phyloP scores from a whole-genome alignment of 768 basidiomycete species.

The Podaxis pistillaris region DNA sequence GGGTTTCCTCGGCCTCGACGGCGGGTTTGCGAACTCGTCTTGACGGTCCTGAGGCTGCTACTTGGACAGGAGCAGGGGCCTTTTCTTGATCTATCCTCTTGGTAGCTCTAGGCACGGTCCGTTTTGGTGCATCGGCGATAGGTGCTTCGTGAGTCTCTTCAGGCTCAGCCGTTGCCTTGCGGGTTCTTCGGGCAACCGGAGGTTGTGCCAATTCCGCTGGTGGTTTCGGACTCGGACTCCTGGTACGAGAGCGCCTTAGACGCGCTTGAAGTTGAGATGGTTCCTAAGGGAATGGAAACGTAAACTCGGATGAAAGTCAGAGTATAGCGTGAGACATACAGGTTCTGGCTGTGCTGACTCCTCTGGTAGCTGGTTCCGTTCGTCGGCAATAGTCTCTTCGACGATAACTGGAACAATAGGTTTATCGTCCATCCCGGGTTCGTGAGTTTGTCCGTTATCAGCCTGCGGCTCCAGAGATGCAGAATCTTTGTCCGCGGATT shows the following conservation, averaged over 20 bases:
- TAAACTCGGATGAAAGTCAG: background rate
- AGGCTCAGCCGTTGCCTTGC: background rate
- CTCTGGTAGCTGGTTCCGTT: background rate
- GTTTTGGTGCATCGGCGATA: background rate
- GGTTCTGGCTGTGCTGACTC: background rate
- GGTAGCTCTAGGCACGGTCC: background rate
- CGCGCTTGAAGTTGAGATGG: background rate
- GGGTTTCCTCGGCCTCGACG: constrained; percentile 23
- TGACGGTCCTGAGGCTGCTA: constrained; percentile 8
- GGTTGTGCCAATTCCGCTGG: background rate
- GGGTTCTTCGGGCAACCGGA: background rate
- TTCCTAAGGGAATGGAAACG: background rate
- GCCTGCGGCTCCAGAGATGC: background rate
- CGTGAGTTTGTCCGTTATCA: background rate
- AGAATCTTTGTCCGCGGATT: background rate
- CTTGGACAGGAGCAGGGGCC: constrained; percentile 1
- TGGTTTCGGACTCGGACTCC: constrained; percentile 2
- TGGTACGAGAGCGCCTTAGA: constrained; percentile 1
- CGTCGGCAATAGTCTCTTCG: constrained; percentile 7
- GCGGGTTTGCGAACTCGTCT: constrained; percentile 27
- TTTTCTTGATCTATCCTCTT: background rate
- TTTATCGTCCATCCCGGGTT: background rate
- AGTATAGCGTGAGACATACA: background rate
- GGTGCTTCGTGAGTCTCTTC: constrained; percentile 2
- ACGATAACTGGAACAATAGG: constrained; percentile 13